Conservation (phyloP, 495 filamentous ascomycete species). For the Chaetomium cochliodes region DNA sequence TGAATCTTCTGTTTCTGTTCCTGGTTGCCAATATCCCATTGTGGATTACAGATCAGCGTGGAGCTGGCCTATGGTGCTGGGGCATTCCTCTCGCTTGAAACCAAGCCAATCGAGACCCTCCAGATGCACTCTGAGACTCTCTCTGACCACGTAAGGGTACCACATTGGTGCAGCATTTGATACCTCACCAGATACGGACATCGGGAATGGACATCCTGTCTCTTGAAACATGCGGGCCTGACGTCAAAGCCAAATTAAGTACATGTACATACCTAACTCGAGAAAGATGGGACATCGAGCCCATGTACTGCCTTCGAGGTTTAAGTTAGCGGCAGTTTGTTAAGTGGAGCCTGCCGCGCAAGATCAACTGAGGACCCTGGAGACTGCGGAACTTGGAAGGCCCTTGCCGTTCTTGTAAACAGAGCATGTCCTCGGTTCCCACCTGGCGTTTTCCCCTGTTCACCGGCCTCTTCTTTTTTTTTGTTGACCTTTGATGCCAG, state of each 20-base stretch:
- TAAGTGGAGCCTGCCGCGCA: neutral
- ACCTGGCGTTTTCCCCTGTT: neutral
- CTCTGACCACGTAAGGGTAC: conserved; percentile 12
- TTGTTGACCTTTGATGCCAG: neutral
- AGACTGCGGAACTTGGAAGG: neutral
- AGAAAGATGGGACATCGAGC: neutral
- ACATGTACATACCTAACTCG: no score
- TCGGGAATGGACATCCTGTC: neutral
- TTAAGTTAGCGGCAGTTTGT: conserved; percentile 4
- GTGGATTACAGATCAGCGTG: neutral
- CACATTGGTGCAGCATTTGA: conserved; percentile 6
- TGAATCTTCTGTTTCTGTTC: neutral
- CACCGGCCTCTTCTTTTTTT: neutral
- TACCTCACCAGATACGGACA: neutral
- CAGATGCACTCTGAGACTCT: neutral
- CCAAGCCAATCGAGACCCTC: neutral
- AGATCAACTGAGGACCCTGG: neutral
- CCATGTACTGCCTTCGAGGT: neutral
- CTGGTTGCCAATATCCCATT: neutral
- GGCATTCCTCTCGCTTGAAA: neutral
- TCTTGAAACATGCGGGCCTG: neutral
- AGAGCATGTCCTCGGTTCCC: neutral
- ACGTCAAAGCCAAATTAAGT: neutral
- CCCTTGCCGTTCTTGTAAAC: conserved; percentile 17
- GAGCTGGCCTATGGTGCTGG: neutral